phyloP scores from a whole-genome alignment of 495 filamentous ascomycete species.

The Mytilinidion resinicola region DNA sequence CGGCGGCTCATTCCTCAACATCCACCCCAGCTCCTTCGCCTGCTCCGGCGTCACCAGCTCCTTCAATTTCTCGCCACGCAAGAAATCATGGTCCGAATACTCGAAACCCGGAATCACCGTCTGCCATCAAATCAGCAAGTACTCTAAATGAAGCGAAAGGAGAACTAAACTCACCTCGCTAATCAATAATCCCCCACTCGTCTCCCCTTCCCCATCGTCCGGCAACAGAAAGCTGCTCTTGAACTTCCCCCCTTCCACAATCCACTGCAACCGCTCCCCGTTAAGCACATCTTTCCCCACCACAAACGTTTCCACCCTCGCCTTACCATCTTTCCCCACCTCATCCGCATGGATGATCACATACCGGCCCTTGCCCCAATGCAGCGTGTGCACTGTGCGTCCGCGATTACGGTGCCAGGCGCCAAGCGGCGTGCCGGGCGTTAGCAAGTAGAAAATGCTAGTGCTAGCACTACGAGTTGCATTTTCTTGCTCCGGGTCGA shows the following conservation, averaged over 20 bases:
- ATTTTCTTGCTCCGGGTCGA: too few species aligned
- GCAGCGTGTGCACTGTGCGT: conserved; percentile 56
- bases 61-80: conserved; percentile 40
- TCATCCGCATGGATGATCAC: conserved; percentile 53
- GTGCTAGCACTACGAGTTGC: conserved; percentile 43
- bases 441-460: conserved; percentile 59
- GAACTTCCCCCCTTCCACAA: conserved; percentile 60
- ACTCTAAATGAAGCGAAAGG: not conserved
- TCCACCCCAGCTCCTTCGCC: conserved; percentile 45
- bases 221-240: conserved; percentile 55
- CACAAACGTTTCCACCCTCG: conserved; percentile 53
- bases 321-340: conserved; percentile 32
- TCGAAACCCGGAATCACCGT: conserved; percentile 63
- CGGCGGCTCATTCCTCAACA: conserved; percentile 36
- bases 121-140: conserved; percentile 11
- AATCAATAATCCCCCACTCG: conserved; percentile 50
- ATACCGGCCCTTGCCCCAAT: conserved; percentile 54
- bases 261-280: conserved; percentile 60
- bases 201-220: conserved; percentile 37
- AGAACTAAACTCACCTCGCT: conserved; percentile 44
- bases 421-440: conserved; percentile 47
- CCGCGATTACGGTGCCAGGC: conserved; percentile 56
- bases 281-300: conserved; percentile 50
- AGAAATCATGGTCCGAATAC: conserved; percentile 57
- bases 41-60: conserved; percentile 45